Evolutionary conservation across 306 rosid genomes (phyloP), one percentile per base, ranked within the genome.

Genomic region (Vigna reflexopilosa): DNA sequence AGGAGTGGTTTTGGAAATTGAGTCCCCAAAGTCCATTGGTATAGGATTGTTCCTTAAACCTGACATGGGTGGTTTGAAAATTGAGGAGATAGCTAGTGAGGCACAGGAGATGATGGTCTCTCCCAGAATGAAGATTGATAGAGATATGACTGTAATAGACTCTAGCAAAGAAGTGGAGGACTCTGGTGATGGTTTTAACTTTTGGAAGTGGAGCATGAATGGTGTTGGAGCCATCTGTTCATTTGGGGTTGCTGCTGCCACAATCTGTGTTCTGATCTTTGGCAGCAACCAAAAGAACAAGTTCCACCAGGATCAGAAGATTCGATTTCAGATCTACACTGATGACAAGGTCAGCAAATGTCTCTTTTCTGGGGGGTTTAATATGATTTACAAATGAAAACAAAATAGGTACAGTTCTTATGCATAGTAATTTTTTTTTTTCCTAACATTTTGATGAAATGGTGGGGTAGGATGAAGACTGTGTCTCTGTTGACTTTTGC

Each of bases 181-280:
- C 16, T 30, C 48, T 2, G 77, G 11, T 20, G 82, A 57, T 3
- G 85, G 85, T 30, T 80, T 85, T 20, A 89, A 87, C 55, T 63
- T 92, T 2, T 88, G 93, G 89, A 94, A 89, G 70, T 86, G 90
- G 88, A 84, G 97, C 67, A 67, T 89, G 16, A 85, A 83, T 38
- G 98, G 98, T 44, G 72, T 94, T 74, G 97, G 98, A 66, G 98
- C 97, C 36, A 94, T 92, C 24, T 94, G 94, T 73, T 88, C 98
- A 9, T 90, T 92, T 70, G 96, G 97, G 24, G 81, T 94, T 84
- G 93, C 93, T 74, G 98, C 94, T 67, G 96, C 93, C 22, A 89
- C 98, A 19, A 61, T 94, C 67, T 94, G 94, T 85, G 70, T 92
- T 67, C 57, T 92, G 19, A 71, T 84, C 36, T 48, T 89, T 24